Evolutionary conservation across 2,329 filamentous ascomycete species (phyloP), one percentile per base, ranked within the genome.

Genomic region (Pseudogymnoascus sp.): DNA sequence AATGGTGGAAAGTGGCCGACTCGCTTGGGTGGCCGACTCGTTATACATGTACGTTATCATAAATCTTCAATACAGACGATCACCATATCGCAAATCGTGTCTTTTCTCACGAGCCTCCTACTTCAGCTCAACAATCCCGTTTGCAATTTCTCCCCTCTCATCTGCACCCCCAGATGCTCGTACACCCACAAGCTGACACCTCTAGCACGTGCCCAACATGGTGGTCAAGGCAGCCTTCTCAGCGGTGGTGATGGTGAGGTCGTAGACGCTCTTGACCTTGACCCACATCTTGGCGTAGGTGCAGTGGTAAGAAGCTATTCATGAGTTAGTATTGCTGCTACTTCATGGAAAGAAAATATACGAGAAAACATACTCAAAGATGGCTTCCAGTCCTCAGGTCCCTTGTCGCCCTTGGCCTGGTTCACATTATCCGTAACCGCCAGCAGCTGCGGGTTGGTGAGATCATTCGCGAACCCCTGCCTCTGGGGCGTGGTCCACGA

Each of bases 381-480:
- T 11, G 89, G 91, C 77, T 91, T 88, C 90, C 90, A 95, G 9
- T 76, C 73, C 70, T 92, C 90, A 0, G 90, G 89, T 61, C 85
- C 85, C 67, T 80, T 76, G 73, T 92, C 89, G n/a, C 89, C 77
- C 79, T 93, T 94, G 35, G 77, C 67, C 68, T 85, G 79, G 76
- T 95, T 95, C 67, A 91, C 85, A 62, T 82, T 84, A 72, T 90
- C 88, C 3, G 90, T 93, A 7, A 94, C 89, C 35, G 90, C 88
- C 75, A 90, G 82, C 30, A 94, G 81, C 76, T 94, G 90, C 0
- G 91, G 91, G 62, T 87, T 83, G 1, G 77, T 81, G 63, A 93
- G 72, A 75, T 94, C 91, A 74, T 91, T 94, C 67, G 91, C 91
- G 70, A 92, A 92, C 2, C 78, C 72, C 71, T 87, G 77, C 62